Conservation (phyloP, 164 flowering plant genomes). For the Tetrastigma voinierianum region DNA sequence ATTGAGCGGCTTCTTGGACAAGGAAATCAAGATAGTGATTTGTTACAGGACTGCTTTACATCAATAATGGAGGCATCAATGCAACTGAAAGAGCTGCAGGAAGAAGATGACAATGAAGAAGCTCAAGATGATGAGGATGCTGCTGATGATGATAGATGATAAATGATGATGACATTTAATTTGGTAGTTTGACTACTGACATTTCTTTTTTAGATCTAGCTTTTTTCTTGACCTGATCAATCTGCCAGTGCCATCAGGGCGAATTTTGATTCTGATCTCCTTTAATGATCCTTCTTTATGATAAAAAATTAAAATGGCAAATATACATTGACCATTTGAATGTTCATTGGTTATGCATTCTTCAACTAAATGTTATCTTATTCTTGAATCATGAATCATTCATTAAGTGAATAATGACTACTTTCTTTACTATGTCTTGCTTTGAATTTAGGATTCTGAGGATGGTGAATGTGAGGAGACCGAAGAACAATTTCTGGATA, state of each 20-base stretch:
- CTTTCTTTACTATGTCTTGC: background rate
- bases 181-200: slow-evolving; percentile 36
- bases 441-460: slow-evolving; percentile 66
- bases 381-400: background rate
- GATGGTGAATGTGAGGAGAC: slow-evolving; percentile 73
- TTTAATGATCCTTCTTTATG: background rate
- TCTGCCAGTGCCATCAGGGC: no score
- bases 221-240: background rate
- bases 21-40: slow-evolving; percentile 20
- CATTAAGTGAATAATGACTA: background rate
- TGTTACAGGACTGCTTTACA: slow-evolving; percentile 43
- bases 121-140: slow-evolving; percentile 21
- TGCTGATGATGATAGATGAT: slow-evolving; percentile 10
- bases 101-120: slow-evolving; percentile 23
- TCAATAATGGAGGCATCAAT: slow-evolving; percentile 55
- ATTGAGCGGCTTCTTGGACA: slow-evolving; percentile 46
- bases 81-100: slow-evolving; percentile 48
- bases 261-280: no score
- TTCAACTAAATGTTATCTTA: no score
- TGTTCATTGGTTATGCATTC: background rate
- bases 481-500: slow-evolving; percentile 69
- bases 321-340: background rate
- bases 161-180: slow-evolving; percentile 33
- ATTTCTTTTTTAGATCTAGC: background rate
- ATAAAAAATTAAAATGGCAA: background rate